A percentile compares a stretch with the other conserved stretches of the same genome.
These are phyloP conservation scores for Ajuga chamaepitys DNA, from an alignment of 257 asterid genomes.

Conservation along the genomic window DNA sequence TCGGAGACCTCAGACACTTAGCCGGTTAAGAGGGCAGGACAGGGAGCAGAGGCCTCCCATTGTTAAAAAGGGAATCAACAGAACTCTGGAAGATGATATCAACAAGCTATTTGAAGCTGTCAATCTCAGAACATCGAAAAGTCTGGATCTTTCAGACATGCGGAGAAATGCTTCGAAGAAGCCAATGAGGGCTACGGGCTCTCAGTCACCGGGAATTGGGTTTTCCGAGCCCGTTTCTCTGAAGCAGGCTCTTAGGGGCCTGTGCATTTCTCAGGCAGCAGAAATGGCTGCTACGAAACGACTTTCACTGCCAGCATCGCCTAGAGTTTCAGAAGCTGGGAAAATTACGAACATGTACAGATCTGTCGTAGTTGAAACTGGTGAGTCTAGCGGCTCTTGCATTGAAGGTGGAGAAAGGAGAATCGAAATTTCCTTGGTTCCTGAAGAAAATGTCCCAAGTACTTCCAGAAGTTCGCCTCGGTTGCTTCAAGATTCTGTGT, in stretches of 20 bases:
- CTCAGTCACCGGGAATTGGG: slow-evolving; percentile 75
- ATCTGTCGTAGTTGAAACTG: slow-evolving; percentile 44
- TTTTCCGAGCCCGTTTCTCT: slow-evolving; percentile 85
- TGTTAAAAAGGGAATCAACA: slow-evolving; percentile 22
- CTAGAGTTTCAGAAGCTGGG: slow-evolving; percentile 59
- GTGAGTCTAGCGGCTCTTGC: slow-evolving; percentile 25
- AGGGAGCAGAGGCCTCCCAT: slow-evolving; percentile 31
- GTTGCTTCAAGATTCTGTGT: slow-evolving; percentile 21
- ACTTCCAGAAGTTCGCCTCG: slow-evolving; percentile 11
- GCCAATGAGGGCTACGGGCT: slow-evolving; percentile 59
- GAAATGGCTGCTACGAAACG: slow-evolving; percentile 84
- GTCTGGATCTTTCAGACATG: slow-evolving; percentile 34
- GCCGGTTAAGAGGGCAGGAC: slow-evolving; percentile 15
- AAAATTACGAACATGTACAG: slow-evolving; percentile 36
- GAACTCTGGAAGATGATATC: slow-evolving; percentile 37
- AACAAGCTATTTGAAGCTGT: slow-evolving; percentile 46
- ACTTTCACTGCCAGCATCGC: slow-evolving; percentile 65
- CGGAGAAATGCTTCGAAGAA: slow-evolving; percentile 47
- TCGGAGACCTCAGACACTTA: slow-evolving; percentile 13
- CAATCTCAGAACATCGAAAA: slow-evolving; percentile 37
- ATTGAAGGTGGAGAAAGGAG: slow-evolving; percentile 21
- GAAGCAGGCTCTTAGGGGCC: slow-evolving; percentile 85
- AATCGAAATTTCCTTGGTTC: slow-evolving; percentile 32
- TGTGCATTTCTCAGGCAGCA: slow-evolving; percentile 95
- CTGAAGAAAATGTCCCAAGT: slow-evolving; percentile 39